Evolutionary conservation across 1,284 basidiomycete genomes (phyloP), one percentile per base, ranked within the genome.

Genomic region (Leccinum angustisporum): DNA sequence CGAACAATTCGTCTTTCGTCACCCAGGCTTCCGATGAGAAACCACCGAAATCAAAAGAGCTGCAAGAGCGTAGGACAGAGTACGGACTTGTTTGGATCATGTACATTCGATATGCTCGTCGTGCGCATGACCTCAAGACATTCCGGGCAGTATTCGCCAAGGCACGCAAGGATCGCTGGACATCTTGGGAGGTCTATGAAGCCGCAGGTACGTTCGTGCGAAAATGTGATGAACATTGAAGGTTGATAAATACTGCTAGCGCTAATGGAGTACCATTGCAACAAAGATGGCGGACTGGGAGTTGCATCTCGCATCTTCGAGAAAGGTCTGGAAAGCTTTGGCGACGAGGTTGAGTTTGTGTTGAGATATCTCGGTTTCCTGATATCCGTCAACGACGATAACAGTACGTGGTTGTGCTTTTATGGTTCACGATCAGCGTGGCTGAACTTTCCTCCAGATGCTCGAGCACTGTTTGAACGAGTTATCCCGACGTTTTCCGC

Each of bases 291-390:
- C 50, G 75, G 72, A 56, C 81, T 88, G 40, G 82, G 83, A 7
- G 90, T 98, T 21, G 94, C 96, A 0, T 92, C 88, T 56, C 87
- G 94, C 60, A 97, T 99, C 63, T 98, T 98, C 71, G 95, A 98
- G 75, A 88, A 94, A 64, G 97, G 95, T n/a, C 78, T 97, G 72
- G 94, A 95, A 72, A 78, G 83, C 5, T 98, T 94, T 73, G 84
- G 86, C 5, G 86, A 91, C 31, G 93, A 98, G 66, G 86, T 90
- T 25, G 90, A 93, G 60, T 98, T 90, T 68, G 93, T 97, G 10
- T 79, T 94, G 61, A 86, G 90, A 59, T 98, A 98, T 78, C 85
- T 99, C 48, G 87, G 90, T 34, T 99, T 97, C 81, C 80, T 99
- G 66, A 92, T 99, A 66, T 91, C 90, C 18, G 86, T 97, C 78